Conservation (phyloP, 352 stramenopile species). For the Pythium volutum region DNA sequence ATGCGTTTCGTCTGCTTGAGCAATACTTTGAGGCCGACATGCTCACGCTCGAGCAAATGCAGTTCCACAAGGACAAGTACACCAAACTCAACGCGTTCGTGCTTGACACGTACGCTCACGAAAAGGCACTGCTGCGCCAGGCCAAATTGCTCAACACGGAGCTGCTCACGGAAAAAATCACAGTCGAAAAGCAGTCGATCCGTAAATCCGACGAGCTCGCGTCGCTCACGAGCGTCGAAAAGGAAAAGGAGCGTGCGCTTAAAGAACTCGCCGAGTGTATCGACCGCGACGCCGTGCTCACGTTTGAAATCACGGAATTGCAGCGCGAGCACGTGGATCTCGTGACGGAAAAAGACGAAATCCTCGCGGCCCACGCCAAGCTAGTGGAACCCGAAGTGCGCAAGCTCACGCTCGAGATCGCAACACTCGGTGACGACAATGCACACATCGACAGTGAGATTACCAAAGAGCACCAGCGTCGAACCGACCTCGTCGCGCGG, state of each 20-base stretch:
- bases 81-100: conserved; percentile 62
- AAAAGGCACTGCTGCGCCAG: conserved; percentile 76
- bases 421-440: conserved; percentile 60
- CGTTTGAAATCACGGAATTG: conserved; percentile 86
- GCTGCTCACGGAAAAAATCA: conserved; percentile 83
- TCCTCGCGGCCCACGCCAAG: conserved; percentile 72
- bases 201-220: conserved; percentile 79
- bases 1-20: conserved; percentile 73
- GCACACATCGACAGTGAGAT: conserved; percentile 69
- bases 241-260: conserved; percentile 72
- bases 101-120: conserved; percentile 76
- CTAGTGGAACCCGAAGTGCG: conserved; percentile 83
- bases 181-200: conserved; percentile 84
- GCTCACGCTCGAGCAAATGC: conserved; percentile 70
- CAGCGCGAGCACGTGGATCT: conserved; percentile 80
- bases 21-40: conserved; percentile 86
- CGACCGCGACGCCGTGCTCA: conserved; percentile 77
- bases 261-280: conserved; percentile 78
- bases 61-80: conserved; percentile 85
- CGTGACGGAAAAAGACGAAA: conserved; percentile 64
- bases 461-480: conserved; percentile 59
- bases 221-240: conserved; percentile 67
- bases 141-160: conserved; percentile 84
- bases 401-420: conserved; percentile 67
- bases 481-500: conserved; percentile 53